Evolutionary conservation across 2,329 filamentous ascomycete species (phyloP).

Genomic region (Geosmithia morbida): DNA sequence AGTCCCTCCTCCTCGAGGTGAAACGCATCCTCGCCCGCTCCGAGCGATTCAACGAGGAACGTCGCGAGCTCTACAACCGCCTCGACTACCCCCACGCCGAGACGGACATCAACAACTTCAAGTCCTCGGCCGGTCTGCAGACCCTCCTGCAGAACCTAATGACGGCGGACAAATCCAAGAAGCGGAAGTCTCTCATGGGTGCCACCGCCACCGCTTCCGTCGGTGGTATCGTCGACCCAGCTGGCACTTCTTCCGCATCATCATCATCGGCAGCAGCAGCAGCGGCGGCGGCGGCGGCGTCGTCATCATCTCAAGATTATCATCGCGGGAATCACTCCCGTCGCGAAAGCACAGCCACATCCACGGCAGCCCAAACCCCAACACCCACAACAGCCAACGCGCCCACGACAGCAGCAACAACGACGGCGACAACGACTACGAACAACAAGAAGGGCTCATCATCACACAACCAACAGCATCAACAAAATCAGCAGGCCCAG

Average conservation of each 20-base stretch:
- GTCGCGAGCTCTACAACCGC: constrained; percentile 72
- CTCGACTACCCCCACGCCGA: constrained; percentile 66
- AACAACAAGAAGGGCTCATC: constrained; percentile 35
- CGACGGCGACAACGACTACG: constrained; percentile 18
- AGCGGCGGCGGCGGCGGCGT: constrained; percentile 5
- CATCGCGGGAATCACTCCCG: too few species aligned
- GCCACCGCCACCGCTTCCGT: constrained; percentile 36
- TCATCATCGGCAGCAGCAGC: constrained; percentile 19
- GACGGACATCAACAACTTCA: constrained; percentile 63
- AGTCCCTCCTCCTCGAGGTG: constrained; percentile 75
- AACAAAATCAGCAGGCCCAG: constrained; percentile 7
- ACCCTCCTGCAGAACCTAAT: constrained; percentile 72
- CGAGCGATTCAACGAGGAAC: constrained; percentile 74
- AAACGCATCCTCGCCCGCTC: constrained; percentile 82
- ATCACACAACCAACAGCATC: constrained; percentile 11
- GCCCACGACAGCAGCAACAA: constrained; percentile 36
- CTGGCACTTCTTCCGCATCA: too few species aligned
- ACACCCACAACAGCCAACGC: constrained; percentile 4
- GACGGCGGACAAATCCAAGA: constrained; percentile 75
- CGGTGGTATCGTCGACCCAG: too few species aligned
- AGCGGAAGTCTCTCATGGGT: constrained; percentile 59
- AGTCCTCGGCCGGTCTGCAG: constrained; percentile 66
- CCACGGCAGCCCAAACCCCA: not conserved
- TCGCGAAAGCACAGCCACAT: constrained; percentile 3
- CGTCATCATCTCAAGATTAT: constrained; percentile 1